Evolutionary conservation across 2,329 filamentous ascomycete species (phyloP).

Genomic region (Trichocomaceae sp.): DNA sequence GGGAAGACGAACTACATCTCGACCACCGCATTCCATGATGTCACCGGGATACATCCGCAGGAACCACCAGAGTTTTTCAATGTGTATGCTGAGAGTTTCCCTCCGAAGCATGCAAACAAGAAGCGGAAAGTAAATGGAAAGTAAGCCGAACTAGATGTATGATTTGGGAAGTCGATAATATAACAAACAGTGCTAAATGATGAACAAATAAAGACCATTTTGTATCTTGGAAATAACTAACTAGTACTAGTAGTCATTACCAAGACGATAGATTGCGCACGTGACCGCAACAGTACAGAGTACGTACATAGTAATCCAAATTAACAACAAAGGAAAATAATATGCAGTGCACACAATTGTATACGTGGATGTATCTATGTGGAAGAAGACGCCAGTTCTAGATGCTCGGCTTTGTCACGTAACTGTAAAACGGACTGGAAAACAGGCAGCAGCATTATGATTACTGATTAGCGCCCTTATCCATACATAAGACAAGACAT

Average conservation of each 20-base stretch:
- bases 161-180: neutral
- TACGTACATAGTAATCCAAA: too few species aligned
- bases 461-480: too few species aligned
- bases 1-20: constrained; percentile 51
- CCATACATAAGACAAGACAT: neutral
- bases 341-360: neutral
- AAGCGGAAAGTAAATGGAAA: constrained; percentile 3
- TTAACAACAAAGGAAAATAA: too few species aligned
- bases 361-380: neutral
- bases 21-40: constrained; percentile 45
- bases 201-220: too few species aligned
- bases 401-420: neutral
- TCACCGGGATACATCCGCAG: constrained; percentile 43
- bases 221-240: too few species aligned
- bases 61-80: constrained; percentile 47
- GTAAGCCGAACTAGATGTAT: too few species aligned
- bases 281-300: too few species aligned
- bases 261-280: too few species aligned
- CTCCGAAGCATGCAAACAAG: constrained; percentile 1
- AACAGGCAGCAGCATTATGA: neutral
- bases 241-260: too few species aligned
- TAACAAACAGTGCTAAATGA: too few species aligned
- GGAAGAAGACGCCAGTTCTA: neutral
- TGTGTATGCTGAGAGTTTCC: constrained; percentile 36
- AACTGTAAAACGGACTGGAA: neutral